Evolutionary conservation across 2,329 filamentous ascomycete species (phyloP).

Genomic region (Pochonia chlamydosporia): DNA sequence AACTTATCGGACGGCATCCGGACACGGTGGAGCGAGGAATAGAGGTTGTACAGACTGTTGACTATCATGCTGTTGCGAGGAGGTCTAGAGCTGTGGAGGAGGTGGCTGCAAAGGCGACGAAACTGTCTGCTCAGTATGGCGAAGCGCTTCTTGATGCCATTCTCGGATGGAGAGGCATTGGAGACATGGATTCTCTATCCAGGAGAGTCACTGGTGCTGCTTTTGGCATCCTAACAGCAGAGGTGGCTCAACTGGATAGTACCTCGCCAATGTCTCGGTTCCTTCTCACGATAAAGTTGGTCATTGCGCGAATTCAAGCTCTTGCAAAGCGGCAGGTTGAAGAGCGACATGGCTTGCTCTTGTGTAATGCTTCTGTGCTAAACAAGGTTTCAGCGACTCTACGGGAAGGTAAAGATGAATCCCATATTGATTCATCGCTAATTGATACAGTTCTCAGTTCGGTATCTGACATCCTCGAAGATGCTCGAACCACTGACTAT

Average conservation of each 20-base stretch:
- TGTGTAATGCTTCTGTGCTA: conserved; percentile 55
- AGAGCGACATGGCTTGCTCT: conserved; percentile 61
- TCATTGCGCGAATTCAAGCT: conserved; percentile 37
- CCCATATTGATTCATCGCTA: conserved; percentile 16
- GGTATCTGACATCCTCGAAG: conserved; percentile 31
- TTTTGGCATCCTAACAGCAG: conserved; percentile 54
- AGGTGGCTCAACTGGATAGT: conserved; percentile 24
- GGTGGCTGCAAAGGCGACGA: conserved; percentile 64
- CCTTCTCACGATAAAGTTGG: conserved; percentile 29
- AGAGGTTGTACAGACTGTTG: conserved; percentile 77
- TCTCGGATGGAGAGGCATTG: conserved; percentile 82
- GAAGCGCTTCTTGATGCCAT: conserved; percentile 64
- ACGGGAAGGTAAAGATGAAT: conserved; percentile 4
- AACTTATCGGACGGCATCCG: conserved; percentile 88
- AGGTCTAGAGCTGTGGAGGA: conserved; percentile 74
- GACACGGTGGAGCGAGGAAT: conserved; percentile 80
- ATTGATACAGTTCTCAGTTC: conserved; percentile 22
- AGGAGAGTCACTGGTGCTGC: conserved; percentile 66
- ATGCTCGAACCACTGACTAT: conserved; percentile 36
- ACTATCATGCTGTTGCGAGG: conserved; percentile 91
- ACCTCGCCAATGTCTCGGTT: conserved; percentile 20
- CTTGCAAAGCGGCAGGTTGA: conserved; percentile 56
- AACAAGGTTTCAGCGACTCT: conserved; percentile 36
- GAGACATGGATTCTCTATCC: conserved; percentile 68
- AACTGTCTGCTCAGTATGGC: conserved; percentile 64